Evolutionary conservation across 129 eudicot genomes (phyloP), one percentile per base, ranked within the genome.

Genomic region (Centrapalus pauciflorus): DNA sequence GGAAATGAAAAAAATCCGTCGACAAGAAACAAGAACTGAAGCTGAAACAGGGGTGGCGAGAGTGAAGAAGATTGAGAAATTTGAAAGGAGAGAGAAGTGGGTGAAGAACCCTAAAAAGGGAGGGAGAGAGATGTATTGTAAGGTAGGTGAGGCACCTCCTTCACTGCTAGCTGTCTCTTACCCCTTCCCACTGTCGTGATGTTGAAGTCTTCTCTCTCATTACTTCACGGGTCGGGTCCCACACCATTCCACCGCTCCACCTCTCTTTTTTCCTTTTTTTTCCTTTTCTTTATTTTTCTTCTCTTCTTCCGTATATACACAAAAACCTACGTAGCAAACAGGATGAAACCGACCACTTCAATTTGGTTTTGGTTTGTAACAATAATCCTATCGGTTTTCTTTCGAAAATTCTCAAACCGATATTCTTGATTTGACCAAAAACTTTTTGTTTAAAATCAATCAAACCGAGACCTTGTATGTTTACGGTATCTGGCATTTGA

Each of bases 161-260:
- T 89, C 90, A 77, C 58, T 83, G 87, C 87, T 69, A 85, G 89
- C 87, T 85, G 89, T 73, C 84, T 70, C 72, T 81, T 76, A 74
- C 64, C 37, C 16, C 38, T 35, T 5, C 50, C 48, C 52, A 8
- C 73, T 68, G 64, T 68, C 78, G 57, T 73, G 66, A 55, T 64
- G 72, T 73, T 73, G 46, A 73, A 73, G 78, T 73, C 72, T 62
- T 52, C 66, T 69, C 77, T 63, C 56, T 30, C 72, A n/a, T 20
- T 61, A 14, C 75, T 14, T 33, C 63, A 32, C 41, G 65, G 80
- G 79, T 28, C 41, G 65, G 80, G 79, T 28, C 85, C 82, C 74
- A 73, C 74, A 41, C 65, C 68, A 45, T 33, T 56, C 70, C 79
- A 66, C 70, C 79, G 33, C 72, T 7, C 64, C 70, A 23, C 67